phyloP scores from a whole-genome alignment of 805 yeast genomes.

The Diddensiella caesifluorescens region DNA sequence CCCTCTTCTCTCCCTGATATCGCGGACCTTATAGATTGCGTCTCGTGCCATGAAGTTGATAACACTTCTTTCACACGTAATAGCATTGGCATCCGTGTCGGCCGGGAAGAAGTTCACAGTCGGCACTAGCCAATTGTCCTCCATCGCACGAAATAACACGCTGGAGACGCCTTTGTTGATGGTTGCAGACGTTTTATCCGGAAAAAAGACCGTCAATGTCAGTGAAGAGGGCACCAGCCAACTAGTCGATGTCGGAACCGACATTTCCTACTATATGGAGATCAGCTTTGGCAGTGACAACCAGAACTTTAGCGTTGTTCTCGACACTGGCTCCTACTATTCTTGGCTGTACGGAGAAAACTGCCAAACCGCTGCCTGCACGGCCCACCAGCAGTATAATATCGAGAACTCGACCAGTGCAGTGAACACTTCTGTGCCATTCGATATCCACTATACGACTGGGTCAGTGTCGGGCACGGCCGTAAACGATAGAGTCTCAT shows the following conservation, averaged over 20 bases:
- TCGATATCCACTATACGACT: slow-evolving; percentile 48
- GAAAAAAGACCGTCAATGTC: neutral
- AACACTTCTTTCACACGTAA: too few species aligned
- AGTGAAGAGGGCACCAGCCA: slow-evolving; percentile 12
- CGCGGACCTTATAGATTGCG: too few species aligned
- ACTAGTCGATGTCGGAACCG: slow-evolving; percentile 25
- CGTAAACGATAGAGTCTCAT: slow-evolving; percentile 35
- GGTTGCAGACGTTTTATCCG: slow-evolving; percentile 15
- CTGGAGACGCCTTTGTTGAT: slow-evolving; percentile 10
- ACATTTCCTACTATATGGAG: slow-evolving; percentile 28
- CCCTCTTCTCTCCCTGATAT: too few species aligned
- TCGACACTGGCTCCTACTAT: slow-evolving; percentile 64
- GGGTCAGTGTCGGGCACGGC: slow-evolving; percentile 50
- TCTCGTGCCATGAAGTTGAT: too few species aligned
- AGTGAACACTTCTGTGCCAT: slow-evolving; percentile 28
- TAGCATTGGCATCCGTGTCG: too few species aligned
- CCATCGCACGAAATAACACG: neutral
- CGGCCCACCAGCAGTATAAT: slow-evolving; percentile 24
- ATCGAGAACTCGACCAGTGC: slow-evolving; percentile 14
- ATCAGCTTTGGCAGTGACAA: slow-evolving; percentile 23
- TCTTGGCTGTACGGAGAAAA: slow-evolving; percentile 55
- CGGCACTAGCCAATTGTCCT: slow-evolving; percentile 2
- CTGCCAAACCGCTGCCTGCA: slow-evolving; percentile 46
- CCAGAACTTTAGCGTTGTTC: slow-evolving; percentile 44
- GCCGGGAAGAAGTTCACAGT: too few species aligned